A percentile compares a stretch with the other conserved stretches of the same genome.
Conservation (phyloP, 108 stramenopile genomes). For the Cyclotella atomus region DNA sequence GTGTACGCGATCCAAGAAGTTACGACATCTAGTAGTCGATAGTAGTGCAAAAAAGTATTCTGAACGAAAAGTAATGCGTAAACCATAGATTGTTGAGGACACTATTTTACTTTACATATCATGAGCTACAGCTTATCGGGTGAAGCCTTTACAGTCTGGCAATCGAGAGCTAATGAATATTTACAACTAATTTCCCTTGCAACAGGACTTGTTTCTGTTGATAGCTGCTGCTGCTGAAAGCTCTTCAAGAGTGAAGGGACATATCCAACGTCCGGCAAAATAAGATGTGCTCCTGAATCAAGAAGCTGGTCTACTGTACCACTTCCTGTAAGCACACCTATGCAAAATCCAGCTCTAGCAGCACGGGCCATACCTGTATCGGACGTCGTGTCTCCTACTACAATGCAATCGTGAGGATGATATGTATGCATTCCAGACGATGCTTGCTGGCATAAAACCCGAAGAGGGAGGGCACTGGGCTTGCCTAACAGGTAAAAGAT, state of each 20-base stretch:
- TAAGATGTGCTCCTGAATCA: slow-evolving; percentile 53
- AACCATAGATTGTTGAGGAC: too few relatives aligned
- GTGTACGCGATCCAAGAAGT: too few relatives aligned
- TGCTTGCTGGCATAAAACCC: slow-evolving; percentile 39
- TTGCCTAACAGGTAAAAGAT: too few relatives aligned
- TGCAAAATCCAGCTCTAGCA: slow-evolving; percentile 48
- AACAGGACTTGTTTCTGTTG: too few relatives aligned
- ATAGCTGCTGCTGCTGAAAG: neutral
- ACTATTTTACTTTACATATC: too few relatives aligned
- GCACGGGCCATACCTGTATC: slow-evolving; percentile 60
- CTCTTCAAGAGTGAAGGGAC: slow-evolving; percentile 26
- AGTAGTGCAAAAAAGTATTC: too few relatives aligned
- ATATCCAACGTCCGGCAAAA: slow-evolving; percentile 48
- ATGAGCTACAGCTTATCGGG: too few relatives aligned
- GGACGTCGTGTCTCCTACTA: slow-evolving; percentile 62
- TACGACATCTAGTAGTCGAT: too few relatives aligned
- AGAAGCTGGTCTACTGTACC: slow-evolving; percentile 52
- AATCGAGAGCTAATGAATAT: too few relatives aligned
- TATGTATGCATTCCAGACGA: neutral
- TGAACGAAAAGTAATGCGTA: too few relatives aligned
- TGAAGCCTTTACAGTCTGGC: too few relatives aligned
- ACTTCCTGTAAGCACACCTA: slow-evolving; percentile 69
- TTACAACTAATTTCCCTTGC: too few relatives aligned
- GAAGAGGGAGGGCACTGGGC: slow-evolving; percentile 51
- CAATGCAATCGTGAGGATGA: slow-evolving; percentile 48